Conservation (phyloP, 1,284 basidiomycete genomes). For the Pascua sp. region DNA sequence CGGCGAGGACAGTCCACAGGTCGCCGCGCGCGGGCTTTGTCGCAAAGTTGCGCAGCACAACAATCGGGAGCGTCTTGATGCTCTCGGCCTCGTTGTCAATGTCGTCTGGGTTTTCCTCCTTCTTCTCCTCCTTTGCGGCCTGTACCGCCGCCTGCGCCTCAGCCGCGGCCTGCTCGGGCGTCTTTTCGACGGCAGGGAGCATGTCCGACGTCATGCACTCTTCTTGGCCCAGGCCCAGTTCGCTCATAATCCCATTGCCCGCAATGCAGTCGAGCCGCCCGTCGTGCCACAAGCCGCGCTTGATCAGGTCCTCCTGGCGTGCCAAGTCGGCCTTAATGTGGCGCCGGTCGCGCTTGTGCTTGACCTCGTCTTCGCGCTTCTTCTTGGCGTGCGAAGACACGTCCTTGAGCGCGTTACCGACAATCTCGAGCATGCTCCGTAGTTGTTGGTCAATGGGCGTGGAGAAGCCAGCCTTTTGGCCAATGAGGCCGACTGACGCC, state of each 20-base stretch:
- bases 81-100: constrained; percentile 51
- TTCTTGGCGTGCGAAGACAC: constrained; percentile 52
- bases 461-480: constrained; percentile 89
- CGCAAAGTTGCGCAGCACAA: constrained; percentile 75
- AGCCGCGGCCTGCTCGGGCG: constrained; percentile 4
- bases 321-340: constrained; percentile 36
- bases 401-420: constrained; percentile 65
- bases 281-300: constrained; percentile 69
- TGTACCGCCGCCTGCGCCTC: neutral
- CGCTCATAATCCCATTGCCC: constrained; percentile 76
- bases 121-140: neutral
- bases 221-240: constrained; percentile 69
- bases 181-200: constrained; percentile 32
- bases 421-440: constrained; percentile 78
- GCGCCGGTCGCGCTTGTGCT: constrained; percentile 24
- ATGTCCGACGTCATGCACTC: constrained; percentile 56
- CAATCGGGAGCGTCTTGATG: constrained; percentile 70
- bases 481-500: constrained; percentile 88
- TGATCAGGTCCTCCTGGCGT: constrained; percentile 47
- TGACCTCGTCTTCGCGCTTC: constrained; percentile 48
- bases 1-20: constrained; percentile 69
- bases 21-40: constrained; percentile 64
- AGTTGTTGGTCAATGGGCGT: constrained; percentile 81
- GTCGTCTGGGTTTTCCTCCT: constrained; percentile 12
- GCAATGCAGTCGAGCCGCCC: constrained; percentile 72